Base-by-base conservation (phyloP, 2,329 filamentous ascomycete species). In the Pestalotiopsis sp. region DNA sequence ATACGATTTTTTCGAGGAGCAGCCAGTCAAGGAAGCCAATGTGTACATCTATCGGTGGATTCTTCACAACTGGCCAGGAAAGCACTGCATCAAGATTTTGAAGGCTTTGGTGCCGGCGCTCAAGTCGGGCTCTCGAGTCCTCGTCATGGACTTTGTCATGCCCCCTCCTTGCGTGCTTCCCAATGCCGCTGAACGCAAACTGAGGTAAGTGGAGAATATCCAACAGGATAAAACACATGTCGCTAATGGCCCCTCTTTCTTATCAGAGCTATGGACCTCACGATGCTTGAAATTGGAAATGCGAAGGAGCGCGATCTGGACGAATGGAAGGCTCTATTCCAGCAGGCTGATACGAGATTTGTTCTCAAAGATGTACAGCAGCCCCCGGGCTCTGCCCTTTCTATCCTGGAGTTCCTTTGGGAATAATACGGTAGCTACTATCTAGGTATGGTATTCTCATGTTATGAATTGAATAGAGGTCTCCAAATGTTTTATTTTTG, bases 61-160 rank as follows among this genome's bases (percentile, higher is more conserved):
- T 44, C 72, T 85, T 17, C 82, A 84, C 68, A 81, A 84, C 72
- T 84, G 81, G 81, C 75, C 80, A 0, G 81, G 83, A 52, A 74
- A 74, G 9, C 72, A 79, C 55, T 71, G 71, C 1, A 65, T 74
- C 17, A 70, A 70, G 35, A 80, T 81, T 17, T 69, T 75, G 7
- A 74, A 73, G 65, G 74, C 75, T 59, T 26, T 59, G 1, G 1
- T 35, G 1, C 24, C 56, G 24, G 22, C 56, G 3, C 24, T 59
- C 1, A 1, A 35, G 22, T 11, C 56, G 11, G 56, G 56, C 17
- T 17, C 56, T 3, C 13, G 30, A 2, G 56, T 59, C 56, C 3
- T 59, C 1, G 30, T 59, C 20, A 26, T 59, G 22, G 56, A 59
- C 22, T 26, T 26, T 26, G 7, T 59, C 13, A 59, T 59, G 56